Evolutionary conservation across 805 yeast species (phyloP), one percentile per base, ranked within the genome.

Genomic region (Metschnikowia peoriensis): DNA sequence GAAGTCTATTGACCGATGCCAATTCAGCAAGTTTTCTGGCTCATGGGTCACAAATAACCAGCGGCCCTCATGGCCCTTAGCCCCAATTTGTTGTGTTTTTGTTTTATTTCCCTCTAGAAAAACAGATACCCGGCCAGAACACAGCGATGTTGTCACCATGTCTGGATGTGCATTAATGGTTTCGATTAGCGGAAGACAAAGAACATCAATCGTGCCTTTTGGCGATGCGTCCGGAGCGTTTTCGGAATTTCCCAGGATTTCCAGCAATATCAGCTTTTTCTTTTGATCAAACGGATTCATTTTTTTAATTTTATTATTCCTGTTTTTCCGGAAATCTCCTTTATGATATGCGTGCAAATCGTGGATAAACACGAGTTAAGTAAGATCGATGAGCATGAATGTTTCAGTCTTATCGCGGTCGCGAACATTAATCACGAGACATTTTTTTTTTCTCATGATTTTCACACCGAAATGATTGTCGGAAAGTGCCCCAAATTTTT

Each of bases 11-110:
- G 54, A 56, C 50, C 73, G 66, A 57, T 76, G 66, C 89, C 89
- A 85, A 14, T 72, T 65, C 1, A 63, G 58, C 7, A 86, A 70
- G 17, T 79, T 71, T 1, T 60, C 56, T 2, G 76, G 72, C 42
- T 85, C 83, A 63, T 90, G 97, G 0, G 90, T 81, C 2, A 90
- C 89, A 70, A 81, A 89, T 11, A 89, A 63, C 97, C 97, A 90
- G 51, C 76, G 77, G 0, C 97, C 97, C 44, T 90, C 89, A 47
- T 84, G 82, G 9, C 96, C 97, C 63, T 90, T 90, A 4, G 96
- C 89, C 1, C 96, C 94, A 14, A 86, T 80, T 59, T 69, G 81
- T 2, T 69, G 81, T 2, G 65, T 59, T 6, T 58, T 56, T 1
- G 51, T 51, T 59, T 88, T 88, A 9, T 69, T 66, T 2, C 96